phyloP scores from a whole-genome alignment of 352 stramenopile genomes.

The Phytopythium sindhum region DNA sequence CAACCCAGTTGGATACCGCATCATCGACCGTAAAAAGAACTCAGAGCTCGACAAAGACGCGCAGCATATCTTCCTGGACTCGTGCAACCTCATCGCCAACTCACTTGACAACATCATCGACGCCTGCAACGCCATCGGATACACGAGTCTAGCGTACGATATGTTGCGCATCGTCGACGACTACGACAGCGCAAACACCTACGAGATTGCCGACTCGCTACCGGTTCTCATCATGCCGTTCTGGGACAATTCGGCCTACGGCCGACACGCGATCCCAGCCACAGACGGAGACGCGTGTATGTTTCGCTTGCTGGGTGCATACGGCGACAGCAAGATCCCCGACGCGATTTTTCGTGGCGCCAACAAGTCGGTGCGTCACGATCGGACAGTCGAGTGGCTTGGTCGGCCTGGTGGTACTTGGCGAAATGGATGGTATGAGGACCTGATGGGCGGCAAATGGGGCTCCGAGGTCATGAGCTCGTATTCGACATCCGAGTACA shows the following conservation, averaged over 20 bases:
- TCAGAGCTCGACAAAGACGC: background rate
- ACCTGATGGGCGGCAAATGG: slow-evolving; percentile 1
- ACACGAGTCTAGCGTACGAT: slow-evolving; percentile 12
- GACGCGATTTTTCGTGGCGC: slow-evolving; percentile 10
- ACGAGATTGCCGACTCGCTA: slow-evolving; percentile 12
- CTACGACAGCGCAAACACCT: slow-evolving; percentile 11
- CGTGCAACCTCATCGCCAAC: slow-evolving; percentile 6
- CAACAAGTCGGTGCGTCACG: slow-evolving; percentile 3
- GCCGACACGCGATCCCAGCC: slow-evolving; percentile 7
- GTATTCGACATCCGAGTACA: background rate
- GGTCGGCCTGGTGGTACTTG: background rate
- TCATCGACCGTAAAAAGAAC: slow-evolving; percentile 11
- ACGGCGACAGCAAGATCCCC: background rate
- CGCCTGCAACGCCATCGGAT: slow-evolving; percentile 9
- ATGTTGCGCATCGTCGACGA: slow-evolving; percentile 9
- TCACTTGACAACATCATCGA: slow-evolving; percentile 11
- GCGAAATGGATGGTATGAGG: slow-evolving; percentile 13
- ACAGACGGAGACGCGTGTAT: slow-evolving; percentile 11
- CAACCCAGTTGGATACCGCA: slow-evolving; percentile 23
- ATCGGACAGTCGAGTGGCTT: slow-evolving; percentile 5
- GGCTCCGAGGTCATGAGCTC: slow-evolving; percentile 3
- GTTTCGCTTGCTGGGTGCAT: slow-evolving; percentile 5
- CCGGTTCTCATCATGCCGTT: slow-evolving; percentile 18
- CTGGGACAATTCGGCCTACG: slow-evolving; percentile 12
- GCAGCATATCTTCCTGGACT: background rate